Base-by-base conservation (phyloP, 2,329 filamentous ascomycete genomes). In the Aspergillus eucalypticola region DNA sequence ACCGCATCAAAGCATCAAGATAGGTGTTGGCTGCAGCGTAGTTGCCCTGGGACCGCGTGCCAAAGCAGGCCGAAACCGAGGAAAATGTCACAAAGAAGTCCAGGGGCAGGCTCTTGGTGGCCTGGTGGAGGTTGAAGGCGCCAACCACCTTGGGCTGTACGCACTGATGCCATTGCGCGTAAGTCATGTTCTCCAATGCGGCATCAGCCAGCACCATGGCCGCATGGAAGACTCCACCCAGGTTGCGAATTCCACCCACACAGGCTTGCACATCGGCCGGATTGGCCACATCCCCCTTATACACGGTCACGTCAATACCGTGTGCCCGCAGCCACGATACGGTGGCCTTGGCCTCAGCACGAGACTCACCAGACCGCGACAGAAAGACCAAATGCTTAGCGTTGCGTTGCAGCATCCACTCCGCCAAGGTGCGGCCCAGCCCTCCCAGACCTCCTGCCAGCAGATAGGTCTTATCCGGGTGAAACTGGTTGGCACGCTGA, bases 21-120 rank as follows among this genome's bases (percentile, higher is more conserved):
- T 39, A 32, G 8, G 54, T 51, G 29, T 51, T 51, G 3, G 44
- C 46, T 8, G 55, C 55, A 1, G 46, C 41, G 21, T 58, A 58
- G 23, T 51, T 52, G 35, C 46, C 17, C 55, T 58, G 55, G 11
- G 42, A 49, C 8, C 19, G 17, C 17, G 41, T 44, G 8, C 41
- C 41, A 44, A 44, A 44, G 41, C 41, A 44, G 17, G 17, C 41
- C 17, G 41, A 44, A 4, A 44, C 41, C 3, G 41, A 44, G 17
- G 41, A 44, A 17, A 44, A 44, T 3, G 41, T 19, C 17, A 44
- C 41, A 8, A 44, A 44, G 8, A 44, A 44, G 17, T 44, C 41
- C 41, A 44, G 19, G 41, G 41, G 41, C 8, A 21, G 41, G 41
- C 19, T 11, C 17, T 21, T 21, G 15, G 41, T 44, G 17, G 41